Base-by-base conservation (phyloP, 1,139 yeast genomes). In the Zygoascus meyerae region DNA sequence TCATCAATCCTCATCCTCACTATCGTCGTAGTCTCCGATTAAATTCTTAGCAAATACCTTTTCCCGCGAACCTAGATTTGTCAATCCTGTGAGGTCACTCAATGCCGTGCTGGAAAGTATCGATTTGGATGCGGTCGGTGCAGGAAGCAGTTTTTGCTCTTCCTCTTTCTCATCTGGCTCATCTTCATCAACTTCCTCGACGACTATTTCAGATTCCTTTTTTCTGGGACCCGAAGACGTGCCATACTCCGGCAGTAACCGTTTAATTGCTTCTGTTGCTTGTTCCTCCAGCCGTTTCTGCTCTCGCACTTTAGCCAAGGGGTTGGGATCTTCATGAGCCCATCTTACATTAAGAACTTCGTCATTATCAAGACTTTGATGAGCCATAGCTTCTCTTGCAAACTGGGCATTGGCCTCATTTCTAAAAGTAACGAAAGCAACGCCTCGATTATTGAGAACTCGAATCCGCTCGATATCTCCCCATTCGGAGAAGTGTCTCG, bases 251-350 rank as follows among this genome's bases (percentile, higher is more conserved):
- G 69, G 70, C 14, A 68, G 52, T 32, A 67, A 49, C 45, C 58
- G 55, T 32, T 64, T 55, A 30, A 68, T 66, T 1, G 68, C 68
- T 33, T 65, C 68, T 0, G 71, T 71, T 0, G 72, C 71, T 47
- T 66, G 68, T 43, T 68, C 70, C 43, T 68, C 69, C 12, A 67
- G 50, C 16, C 65, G 48, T 33, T 68, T 52, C 48, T 66, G 63
- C 49, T 77, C 78, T 47, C 79, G 68, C 42, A 68, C 68, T 55
- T 76, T 75, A 0, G 92, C 84, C 2, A 68, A 70, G 0, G 94
- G 94, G 57, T 82, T 83, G 0, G 95, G 95, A 61, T 86, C 96
- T 47, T 83, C 92, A 49, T 78, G 81, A 0, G 97, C 95, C 97
- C 97, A 92, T 52, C 89, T 74, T 1, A 90, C 78, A 52, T 74